phyloP scores from a whole-genome alignment of 148 eudicot genomes.

The Rhododendron williamsianum region DNA sequence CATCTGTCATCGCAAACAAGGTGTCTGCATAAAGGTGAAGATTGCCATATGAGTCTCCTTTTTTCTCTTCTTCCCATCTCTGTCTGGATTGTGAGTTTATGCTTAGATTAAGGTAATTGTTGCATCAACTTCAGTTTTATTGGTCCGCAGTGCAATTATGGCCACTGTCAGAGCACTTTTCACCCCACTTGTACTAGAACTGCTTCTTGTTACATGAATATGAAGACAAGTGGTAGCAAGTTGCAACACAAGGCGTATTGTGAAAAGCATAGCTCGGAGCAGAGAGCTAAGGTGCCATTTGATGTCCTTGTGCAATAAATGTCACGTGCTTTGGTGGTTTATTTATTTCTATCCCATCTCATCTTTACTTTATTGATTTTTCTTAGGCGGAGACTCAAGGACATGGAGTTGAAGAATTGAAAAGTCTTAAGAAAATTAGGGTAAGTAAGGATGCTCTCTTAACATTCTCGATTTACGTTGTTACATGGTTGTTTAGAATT shows the following conservation, averaged over 20 bases:
- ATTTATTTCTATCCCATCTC: background rate
- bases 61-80: background rate
- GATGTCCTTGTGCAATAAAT: conserved; percentile 7
- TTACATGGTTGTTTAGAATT: background rate
- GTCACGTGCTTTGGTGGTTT: background rate
- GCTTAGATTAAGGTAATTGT: background rate
- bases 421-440: conserved; percentile 80
- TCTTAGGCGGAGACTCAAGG: conserved; percentile 67
- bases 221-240: conserved; percentile 59
- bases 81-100: background rate
- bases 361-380: conserved; percentile 4
- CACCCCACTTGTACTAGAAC: conserved; percentile 91
- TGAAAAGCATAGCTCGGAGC: conserved; percentile 82
- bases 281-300: conserved; percentile 71
- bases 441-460: conserved; percentile 30
- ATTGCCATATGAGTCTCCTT: background rate
- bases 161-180: conserved; percentile 77
- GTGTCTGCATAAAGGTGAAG: conserved; percentile 86
- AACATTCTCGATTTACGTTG: background rate
- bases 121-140: conserved; percentile 8
- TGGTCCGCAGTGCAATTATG: conserved; percentile 72
- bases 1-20: conserved; percentile 63
- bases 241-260: conserved; percentile 89
- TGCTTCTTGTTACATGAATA: conserved; percentile 75
- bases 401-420: conserved; percentile 77